Base-by-base conservation (phyloP, 306 rosid species). In the Casuarina glauca region DNA sequence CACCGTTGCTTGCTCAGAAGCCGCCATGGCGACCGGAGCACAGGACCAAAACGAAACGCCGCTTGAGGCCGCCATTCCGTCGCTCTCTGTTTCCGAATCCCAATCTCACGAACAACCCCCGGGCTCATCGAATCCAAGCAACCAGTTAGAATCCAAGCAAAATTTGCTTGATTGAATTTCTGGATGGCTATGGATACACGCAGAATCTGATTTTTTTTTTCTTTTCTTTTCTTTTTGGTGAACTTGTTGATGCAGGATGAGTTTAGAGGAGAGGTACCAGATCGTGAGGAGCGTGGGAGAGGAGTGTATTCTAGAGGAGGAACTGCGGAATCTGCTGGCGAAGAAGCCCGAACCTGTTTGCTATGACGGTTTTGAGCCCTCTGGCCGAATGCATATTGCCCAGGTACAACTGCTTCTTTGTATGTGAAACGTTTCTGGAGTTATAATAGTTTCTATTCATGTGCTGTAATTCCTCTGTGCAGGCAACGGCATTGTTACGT, bases 331-430 rank as follows among this genome's bases (percentile, higher is more conserved):
- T 55, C 79, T 94, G 50, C 89, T 94, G 39, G 80, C 80, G 1
- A 84, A 92, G 8, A 94, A 94, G 73, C 87, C 96, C 8, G 91
- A 88, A 39, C 96, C 96, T 0, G 48, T 92, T 58, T 92, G 97
- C 84, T 94, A 94, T 35, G 98, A 94, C 16, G 97, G 98, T 2
- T 94, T 94, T 13, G 97, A 94, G 71, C 97, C 98, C 44, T 92
- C 97, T 10, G 97, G 98, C 2, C 82, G 97, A 72, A 94, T 94
- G 98, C 98, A 94, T 82, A 92, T 94, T 68, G 97, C 98, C 76
- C 98, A 94, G 96, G 98, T 91, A 67, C 4, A 16, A 44, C 42
- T 11, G 53, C 16, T 12, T 69, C 3, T 26, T 9, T 48, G 51
- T 48, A 10, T 58, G 3, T 58, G 38, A 19, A 58, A 26, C 20